Conservation (phyloP, 169 alveolate species). For the Plasmodium coatneyi region DNA sequence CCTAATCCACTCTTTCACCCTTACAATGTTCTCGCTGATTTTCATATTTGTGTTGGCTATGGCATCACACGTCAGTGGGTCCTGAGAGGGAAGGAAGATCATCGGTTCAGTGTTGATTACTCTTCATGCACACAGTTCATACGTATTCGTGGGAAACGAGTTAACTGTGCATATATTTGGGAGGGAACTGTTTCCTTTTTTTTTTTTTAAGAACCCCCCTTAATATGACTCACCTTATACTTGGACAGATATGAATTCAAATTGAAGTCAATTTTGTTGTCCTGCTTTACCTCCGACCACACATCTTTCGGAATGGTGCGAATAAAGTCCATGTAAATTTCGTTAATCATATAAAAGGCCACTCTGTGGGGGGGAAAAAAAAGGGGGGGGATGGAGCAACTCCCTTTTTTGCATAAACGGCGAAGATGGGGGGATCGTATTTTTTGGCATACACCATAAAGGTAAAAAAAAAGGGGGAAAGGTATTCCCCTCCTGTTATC, state of each 20-base stretch:
- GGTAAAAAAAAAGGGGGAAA: background rate
- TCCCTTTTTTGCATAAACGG: too few relatives aligned
- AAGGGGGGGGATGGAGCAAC: background rate
- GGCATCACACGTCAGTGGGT: conserved; percentile 71
- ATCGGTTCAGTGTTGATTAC: background rate
- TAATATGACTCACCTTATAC: conserved; percentile 41
- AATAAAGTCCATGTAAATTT: conserved; percentile 50
- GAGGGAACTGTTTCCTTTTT: background rate
- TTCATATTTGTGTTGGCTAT: conserved; percentile 73
- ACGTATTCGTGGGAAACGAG: background rate
- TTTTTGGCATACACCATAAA: background rate
- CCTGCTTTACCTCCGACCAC: conserved; percentile 65
- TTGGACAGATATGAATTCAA: conserved; percentile 43
- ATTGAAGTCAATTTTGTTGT: conserved; percentile 47
- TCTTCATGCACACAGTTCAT: background rate
- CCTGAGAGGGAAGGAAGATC: conserved; percentile 14
- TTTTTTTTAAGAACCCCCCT: background rate
- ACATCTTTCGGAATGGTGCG: conserved; percentile 39
- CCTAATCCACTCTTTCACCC: background rate
- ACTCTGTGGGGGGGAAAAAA: background rate
- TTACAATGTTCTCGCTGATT: conserved; percentile 70
- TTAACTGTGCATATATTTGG: background rate
- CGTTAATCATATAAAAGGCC: conserved; percentile 74
- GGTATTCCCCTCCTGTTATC: background rate
- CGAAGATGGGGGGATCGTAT: background rate